A percentile compares a stretch with the other conserved stretches of the same genome.
These are phyloP conservation scores for Lentinula sp. DNA, from an alignment of 768 basidiomycete genomes.

Conservation along the genomic window DNA sequence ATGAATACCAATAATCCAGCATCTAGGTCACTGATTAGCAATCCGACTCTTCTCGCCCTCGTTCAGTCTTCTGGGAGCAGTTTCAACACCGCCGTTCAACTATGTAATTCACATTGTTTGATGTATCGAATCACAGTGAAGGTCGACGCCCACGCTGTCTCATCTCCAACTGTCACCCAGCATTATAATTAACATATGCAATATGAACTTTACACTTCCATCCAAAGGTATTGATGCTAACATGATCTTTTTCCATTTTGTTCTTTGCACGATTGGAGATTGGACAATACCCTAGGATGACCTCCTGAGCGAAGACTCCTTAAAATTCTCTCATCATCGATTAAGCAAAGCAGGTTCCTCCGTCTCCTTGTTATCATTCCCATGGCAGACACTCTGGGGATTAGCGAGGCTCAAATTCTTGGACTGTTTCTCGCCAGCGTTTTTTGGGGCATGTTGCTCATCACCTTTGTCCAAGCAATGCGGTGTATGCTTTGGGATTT, in stretches of 20 bases:
- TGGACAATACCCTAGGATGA: too few species aligned
- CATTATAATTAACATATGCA: background rate
- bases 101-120: background rate
- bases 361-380: too few species aligned
- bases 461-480: background rate
- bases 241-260: background rate
- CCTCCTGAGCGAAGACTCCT: too few species aligned
- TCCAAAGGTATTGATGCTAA: background rate
- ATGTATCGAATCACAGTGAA: background rate
- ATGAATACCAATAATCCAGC: too few species aligned
- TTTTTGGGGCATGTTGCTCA: conserved; percentile 2
- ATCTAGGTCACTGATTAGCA: too few species aligned
- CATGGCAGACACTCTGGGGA: background rate
- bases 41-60: too few species aligned
- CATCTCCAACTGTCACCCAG: background rate
- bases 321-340: background rate
- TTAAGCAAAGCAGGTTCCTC: background rate
- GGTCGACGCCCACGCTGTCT: background rate
- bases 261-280: background rate
- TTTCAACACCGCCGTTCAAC: background rate
- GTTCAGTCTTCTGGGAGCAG: too few species aligned
- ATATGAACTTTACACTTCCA: background rate
- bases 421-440: background rate
- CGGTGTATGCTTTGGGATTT: background rate
- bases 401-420: conserved; percentile 5